These are phyloP conservation scores for Drosera spatulata DNA, from an alignment of 179 eudicot genomes.

Conservation along the genomic window DNA sequence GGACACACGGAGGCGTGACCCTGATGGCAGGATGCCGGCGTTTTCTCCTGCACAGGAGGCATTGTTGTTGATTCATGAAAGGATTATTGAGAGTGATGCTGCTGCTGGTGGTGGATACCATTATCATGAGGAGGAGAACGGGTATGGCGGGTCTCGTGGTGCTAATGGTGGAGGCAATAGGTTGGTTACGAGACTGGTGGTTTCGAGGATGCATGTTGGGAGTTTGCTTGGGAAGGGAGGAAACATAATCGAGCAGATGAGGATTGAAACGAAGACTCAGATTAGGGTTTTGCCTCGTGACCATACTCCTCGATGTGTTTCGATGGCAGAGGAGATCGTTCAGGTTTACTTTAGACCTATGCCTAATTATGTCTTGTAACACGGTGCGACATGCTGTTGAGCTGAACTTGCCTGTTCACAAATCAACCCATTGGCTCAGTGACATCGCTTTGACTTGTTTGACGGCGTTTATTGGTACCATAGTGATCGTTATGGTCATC, in stretches of 20 bases:
- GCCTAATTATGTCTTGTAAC: not conserved
- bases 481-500: too few species aligned
- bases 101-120: conserved; percentile 19
- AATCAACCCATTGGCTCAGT: not conserved
- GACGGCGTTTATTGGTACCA: too few species aligned
- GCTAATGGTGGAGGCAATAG: conserved; percentile 24
- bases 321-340: conserved; percentile 92
- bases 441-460: not conserved
- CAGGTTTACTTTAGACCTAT: conserved; percentile 44
- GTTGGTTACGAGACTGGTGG: conserved; percentile 86
- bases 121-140: conserved; percentile 34
- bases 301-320: conserved; percentile 80
- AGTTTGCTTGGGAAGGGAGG: conserved; percentile 94
- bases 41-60: conserved; percentile 98
- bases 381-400: not conserved
- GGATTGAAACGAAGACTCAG: conserved; percentile 89
- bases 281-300: conserved; percentile 91
- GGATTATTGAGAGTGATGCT: conserved; percentile 75
- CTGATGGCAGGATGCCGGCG: conserved; percentile 77
- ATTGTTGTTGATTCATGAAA: conserved; percentile 71
- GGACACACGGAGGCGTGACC: conserved; percentile 78
- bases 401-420: not conserved
- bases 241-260: conserved; percentile 97
- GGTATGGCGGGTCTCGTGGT: conserved; percentile 30
- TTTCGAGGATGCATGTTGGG: conserved; percentile 90